phyloP scores from a whole-genome alignment of 768 basidiomycete species.

The Rhodotorula toruloides region DNA sequence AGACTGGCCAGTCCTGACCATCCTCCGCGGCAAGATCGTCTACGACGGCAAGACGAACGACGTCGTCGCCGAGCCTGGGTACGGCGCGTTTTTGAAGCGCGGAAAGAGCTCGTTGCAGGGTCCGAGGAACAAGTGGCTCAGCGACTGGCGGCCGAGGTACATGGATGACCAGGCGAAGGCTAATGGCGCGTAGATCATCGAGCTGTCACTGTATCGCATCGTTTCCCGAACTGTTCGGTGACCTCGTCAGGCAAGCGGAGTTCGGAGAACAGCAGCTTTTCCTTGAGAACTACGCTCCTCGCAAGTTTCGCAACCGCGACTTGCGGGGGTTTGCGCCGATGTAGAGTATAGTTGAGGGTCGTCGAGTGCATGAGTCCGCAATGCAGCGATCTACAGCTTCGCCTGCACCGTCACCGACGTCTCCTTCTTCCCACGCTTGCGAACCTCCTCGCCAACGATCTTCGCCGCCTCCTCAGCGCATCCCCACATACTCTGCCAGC shows the following conservation, averaged over 20 bases:
- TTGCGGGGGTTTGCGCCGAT: too few relatives aligned
- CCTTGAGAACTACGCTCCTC: too few relatives aligned
- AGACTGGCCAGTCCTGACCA: slow-evolving; percentile 47
- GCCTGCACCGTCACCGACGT: background rate
- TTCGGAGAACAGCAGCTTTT: too few relatives aligned
- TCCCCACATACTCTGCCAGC: slow-evolving; percentile 48
- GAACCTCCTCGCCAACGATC: slow-evolving; percentile 13
- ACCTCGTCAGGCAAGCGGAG: too few relatives aligned
- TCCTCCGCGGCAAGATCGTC: slow-evolving; percentile 36
- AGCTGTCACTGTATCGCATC: too few relatives aligned
- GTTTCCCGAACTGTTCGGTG: too few relatives aligned
- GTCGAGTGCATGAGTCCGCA: too few relatives aligned
- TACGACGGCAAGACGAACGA: slow-evolving; percentile 30
- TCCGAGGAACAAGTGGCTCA: slow-evolving; percentile 27
- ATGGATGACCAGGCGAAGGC: slow-evolving; percentile 25
- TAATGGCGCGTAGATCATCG: background rate
- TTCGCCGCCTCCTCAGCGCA: slow-evolving; percentile 29
- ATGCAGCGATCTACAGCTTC: slow-evolving; percentile 1
- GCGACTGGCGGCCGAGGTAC: slow-evolving; percentile 37
- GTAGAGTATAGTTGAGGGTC: too few relatives aligned
- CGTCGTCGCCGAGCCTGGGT: slow-evolving; percentile 10
- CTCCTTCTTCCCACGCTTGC: background rate
- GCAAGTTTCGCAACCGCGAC: too few relatives aligned
- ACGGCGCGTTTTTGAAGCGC: slow-evolving; percentile 31
- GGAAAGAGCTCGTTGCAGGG: slow-evolving; percentile 32